Base-by-base conservation (phyloP, 768 basidiomycete species). In the Podaxis carcinomalis region DNA sequence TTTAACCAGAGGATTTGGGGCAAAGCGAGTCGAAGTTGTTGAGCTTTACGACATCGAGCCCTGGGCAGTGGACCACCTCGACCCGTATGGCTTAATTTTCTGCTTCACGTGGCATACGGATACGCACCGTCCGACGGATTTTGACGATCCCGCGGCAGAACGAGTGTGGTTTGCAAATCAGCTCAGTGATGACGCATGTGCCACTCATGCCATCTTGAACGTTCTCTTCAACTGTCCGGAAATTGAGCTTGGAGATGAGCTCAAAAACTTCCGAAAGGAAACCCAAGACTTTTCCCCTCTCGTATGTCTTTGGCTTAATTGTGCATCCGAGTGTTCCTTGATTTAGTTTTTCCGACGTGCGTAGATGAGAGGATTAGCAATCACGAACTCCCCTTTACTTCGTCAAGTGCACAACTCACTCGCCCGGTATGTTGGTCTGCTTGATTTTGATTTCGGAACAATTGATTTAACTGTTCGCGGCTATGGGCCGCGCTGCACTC, bases 121-220 rank as follows among this genome's bases (percentile, higher is more conserved):
- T 64, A 53, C 71, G 4, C 78, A 81, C 66, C 72, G 77, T 32
- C 69, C 78, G 4, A 68, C 73, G 2, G 80, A 80, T 65, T 81
- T 83, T 63, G 73, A 79, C 28, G 82, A 85, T 67, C 79, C 84
- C 2, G 79, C 81, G 9, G 80, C 84, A 1, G 80, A 82, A 61
- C 74, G 71, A 27, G 79, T 88, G 7, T 88, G 86, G 86, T 88
- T 86, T 64, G 85, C 86, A 9, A 85, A 87, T 69, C 86, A 88
- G 68, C 77, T 88, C 25, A 84, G 80, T 70, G 80, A 83, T 65
- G 85, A 88, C 65, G 84, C 86, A 3, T 88, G 86, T 67, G 85
- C 84, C 6, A 83, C 85, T 0, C 82, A 80, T 65, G 85, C 85
- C 0, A 76, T 88, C 9, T 72, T 88, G 5, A 88, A 87, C 64